Evolutionary conservation across 768 basidiomycete species (phyloP).

Genomic region (Mycena latifolia): DNA sequence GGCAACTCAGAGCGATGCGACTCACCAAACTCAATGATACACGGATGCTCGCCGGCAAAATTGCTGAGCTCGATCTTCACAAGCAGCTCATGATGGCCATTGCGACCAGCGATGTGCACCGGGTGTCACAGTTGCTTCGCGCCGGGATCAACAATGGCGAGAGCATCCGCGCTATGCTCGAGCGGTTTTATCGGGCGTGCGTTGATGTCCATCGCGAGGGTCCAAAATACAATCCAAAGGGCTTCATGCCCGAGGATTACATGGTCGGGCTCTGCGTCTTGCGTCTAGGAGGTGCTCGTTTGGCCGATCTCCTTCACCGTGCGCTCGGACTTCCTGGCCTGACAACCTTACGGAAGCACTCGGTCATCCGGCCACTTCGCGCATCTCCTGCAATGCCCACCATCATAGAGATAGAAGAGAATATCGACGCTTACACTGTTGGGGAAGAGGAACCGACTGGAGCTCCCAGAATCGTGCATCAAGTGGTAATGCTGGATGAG

Average conservation of each 20-base stretch:
- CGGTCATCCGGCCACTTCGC: too few relatives aligned
- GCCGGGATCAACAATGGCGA: conserved; percentile 23
- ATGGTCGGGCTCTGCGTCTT: conserved; percentile 30
- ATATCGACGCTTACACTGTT: conserved; percentile 17
- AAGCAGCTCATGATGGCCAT: conserved; percentile 35
- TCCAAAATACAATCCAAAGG: conserved; percentile 34
- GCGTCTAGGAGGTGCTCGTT: conserved; percentile 27
- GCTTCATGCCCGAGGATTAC: conserved; percentile 31
- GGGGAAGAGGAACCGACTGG: conserved; percentile 10
- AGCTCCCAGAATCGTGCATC: neutral
- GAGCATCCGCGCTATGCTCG: conserved; percentile 19
- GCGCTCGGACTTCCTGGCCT: conserved; percentile 32
- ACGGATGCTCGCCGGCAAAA: conserved; percentile 13
- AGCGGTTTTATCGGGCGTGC: conserved; percentile 23
- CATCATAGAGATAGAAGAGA: neutral
- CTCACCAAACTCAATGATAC: too few relatives aligned
- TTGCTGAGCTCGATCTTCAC: conserved; percentile 24
- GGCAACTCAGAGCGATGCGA: too few relatives aligned
- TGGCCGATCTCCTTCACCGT: conserved; percentile 32
- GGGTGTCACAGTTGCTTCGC: conserved; percentile 28
- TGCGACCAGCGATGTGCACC: conserved; percentile 27
- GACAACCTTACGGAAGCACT: too few relatives aligned
- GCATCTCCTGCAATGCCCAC: conserved; percentile 17
- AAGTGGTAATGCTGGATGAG: conserved; percentile 40
- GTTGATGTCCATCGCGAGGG: conserved; percentile 18